Percentiles rank a stretch among this genome's conserved stretches.
Evolutionary conservation across 495 filamentous ascomycete species (phyloP).

Genomic region (Penicillium lividum): DNA sequence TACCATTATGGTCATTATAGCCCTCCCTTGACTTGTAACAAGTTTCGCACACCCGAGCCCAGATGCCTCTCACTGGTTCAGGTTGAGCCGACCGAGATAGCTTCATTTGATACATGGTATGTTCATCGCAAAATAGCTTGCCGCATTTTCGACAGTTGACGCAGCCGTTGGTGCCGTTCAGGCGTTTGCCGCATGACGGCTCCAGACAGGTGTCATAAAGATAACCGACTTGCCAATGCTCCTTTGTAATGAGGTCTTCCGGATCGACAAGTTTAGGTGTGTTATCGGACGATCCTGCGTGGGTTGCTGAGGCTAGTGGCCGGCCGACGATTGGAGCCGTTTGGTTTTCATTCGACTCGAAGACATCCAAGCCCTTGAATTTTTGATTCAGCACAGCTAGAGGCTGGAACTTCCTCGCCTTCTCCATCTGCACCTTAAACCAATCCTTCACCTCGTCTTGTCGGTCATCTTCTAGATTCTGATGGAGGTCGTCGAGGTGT

Average conservation of each 20-base stretch:
- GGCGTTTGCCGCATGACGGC: constrained; percentile 75
- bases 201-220: constrained; percentile 82
- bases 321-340: constrained; percentile 32
- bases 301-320: constrained; percentile 24
- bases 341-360: constrained; percentile 85
- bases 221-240: constrained; percentile 81
- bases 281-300: constrained; percentile 34
- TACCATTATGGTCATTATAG: constrained; percentile 85
- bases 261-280: constrained; percentile 59
- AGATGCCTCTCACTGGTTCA: constrained; percentile 88
- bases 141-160: constrained; percentile 94
- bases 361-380: constrained; percentile 93
- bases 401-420: constrained; percentile 94
- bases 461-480: constrained; percentile 87
- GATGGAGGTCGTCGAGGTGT: constrained; percentile 92
- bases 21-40: constrained; percentile 96
- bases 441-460: constrained; percentile 98
- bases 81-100: constrained; percentile 85
- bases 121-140: constrained; percentile 91
- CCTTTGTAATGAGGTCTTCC: constrained; percentile 81
- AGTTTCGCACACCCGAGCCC: constrained; percentile 95
- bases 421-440: constrained; percentile 95
- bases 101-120: constrained; percentile 99
- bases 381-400: constrained; percentile 92
- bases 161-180: constrained; percentile 76